Percentiles rank a stretch among this genome's conserved stretches.
These are phyloP conservation scores for Leccinum solheimii DNA, from an alignment of 1,284 basidiomycete genomes.

Conservation along the genomic window DNA sequence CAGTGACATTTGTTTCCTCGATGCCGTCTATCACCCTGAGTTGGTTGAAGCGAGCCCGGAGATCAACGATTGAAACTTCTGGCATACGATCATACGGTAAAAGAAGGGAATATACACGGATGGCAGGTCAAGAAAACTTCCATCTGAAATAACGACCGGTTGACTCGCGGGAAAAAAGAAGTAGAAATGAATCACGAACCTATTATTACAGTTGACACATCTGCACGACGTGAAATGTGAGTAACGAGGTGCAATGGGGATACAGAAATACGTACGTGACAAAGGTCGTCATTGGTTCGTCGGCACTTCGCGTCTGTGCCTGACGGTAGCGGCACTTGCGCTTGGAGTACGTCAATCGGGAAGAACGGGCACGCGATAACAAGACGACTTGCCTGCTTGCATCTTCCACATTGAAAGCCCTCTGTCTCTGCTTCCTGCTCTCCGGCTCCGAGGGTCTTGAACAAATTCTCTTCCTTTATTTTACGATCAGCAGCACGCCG, in stretches of 20 bases:
- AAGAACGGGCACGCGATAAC: background rate
- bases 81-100: background rate
- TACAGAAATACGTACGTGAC: constrained; percentile 51
- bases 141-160: constrained; percentile 41
- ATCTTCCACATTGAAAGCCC: constrained; percentile 97
- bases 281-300: constrained; percentile 93
- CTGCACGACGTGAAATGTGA: constrained; percentile 29
- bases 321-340: constrained; percentile 91
- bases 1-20: no score
- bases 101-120: background rate
- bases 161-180: constrained; percentile 4
- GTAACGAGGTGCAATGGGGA: background rate
- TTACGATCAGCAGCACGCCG: constrained; percentile 80
- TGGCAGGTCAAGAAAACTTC: constrained; percentile 60
- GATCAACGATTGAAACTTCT: constrained; percentile 11
- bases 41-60: no score
- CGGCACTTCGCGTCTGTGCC: constrained; percentile 91
- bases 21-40: no score
- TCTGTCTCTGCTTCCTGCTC: constrained; percentile 95
- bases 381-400: constrained; percentile 66
- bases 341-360: constrained; percentile 38
- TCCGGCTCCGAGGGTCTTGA: constrained; percentile 88
- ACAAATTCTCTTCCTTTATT: constrained; percentile 86
- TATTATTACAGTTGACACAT: constrained; percentile 62
- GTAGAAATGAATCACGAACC: constrained; percentile 36